Evolutionary conservation across 192 early-diverging fungal genomes (phyloP), one percentile per base, ranked within the genome.

Genomic region (Backusella parvicylindrica): DNA sequence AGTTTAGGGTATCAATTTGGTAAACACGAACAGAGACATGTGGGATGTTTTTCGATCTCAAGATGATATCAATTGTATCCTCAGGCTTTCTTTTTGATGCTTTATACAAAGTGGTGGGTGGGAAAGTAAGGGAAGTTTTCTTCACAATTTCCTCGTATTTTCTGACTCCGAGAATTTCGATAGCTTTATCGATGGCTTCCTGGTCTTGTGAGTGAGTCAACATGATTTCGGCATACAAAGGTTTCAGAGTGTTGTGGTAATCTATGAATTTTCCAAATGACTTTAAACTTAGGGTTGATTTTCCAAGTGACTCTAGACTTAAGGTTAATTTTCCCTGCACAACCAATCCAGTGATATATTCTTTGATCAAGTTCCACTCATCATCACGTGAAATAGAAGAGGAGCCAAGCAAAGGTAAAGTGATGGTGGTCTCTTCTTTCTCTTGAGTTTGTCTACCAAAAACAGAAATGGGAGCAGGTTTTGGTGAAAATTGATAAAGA

Each of bases 1-100:
- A 87, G 43, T 82, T 82, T 0, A 80, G 72, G 3, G 80, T 80
- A 68, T 87, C 80, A 41, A 87, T 76, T 9, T 76, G 79, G 71
- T 81, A 87, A 1, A 85, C 74, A 7, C 86, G 79, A 12, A 87
- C 56, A 16, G 80, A 71, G n/a, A 87, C 47, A 11, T 66, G 50
- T 5, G 74, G 43, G 1, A 83, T 70, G 65, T 87, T 85, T 63
- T 87, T 87, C 23, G 85, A 66, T 8, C 73, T 71, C 0, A 87
- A 60, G 7, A 30, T 68, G 12, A 87, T 71, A 3, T 73, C 67
- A 0, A 84, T 77, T 6, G 71, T 37, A 26, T 83, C 82, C 5
- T 71, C 74, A n/a, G 84, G 80, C 5, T 38, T 38, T 70, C 40
- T 70, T 26, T 70, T 70, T 23, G 40, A 37, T 40, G 15, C 28